These are phyloP conservation scores for Naumovozyma castellii DNA, from an alignment of 805 yeast species.

Conservation along the genomic window DNA sequence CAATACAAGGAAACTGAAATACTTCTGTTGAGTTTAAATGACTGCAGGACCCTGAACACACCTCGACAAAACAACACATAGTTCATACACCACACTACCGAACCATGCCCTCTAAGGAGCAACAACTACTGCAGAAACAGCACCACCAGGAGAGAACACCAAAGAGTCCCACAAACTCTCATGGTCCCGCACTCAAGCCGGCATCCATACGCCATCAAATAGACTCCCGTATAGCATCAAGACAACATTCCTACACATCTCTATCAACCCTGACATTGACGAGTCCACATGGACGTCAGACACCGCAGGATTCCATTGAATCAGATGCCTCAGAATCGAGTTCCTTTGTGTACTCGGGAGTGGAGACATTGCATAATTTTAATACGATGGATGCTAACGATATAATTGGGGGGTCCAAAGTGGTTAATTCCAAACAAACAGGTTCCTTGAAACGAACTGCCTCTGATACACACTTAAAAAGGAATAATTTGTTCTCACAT, in stretches of 20 bases:
- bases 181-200: too few relatives aligned
- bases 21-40: too few relatives aligned
- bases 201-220: too few relatives aligned
- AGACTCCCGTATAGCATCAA: not conserved
- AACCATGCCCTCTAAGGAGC: too few relatives aligned
- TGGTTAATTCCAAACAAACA: not conserved
- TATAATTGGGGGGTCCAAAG: slow-evolving; percentile 10
- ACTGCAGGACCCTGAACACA: too few relatives aligned
- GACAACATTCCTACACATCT: not conserved
- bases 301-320: not conserved
- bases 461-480: not conserved
- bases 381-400: slow-evolving; percentile 8
- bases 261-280: not conserved
- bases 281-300: not conserved
- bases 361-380: slow-evolving; percentile 6
- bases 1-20: too few relatives aligned
- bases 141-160: too few relatives aligned
- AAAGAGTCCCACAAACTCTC: too few relatives aligned
- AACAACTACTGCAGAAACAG: too few relatives aligned
- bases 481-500: not conserved
- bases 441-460: not conserved
- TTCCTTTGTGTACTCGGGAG: slow-evolving; percentile 3
- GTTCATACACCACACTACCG: too few relatives aligned
- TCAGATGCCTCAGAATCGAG: not conserved
- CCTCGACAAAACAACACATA: too few relatives aligned